phyloP scores from a whole-genome alignment of 2,329 filamentous ascomycete genomes.

The Sclerotinia nivalis region DNA sequence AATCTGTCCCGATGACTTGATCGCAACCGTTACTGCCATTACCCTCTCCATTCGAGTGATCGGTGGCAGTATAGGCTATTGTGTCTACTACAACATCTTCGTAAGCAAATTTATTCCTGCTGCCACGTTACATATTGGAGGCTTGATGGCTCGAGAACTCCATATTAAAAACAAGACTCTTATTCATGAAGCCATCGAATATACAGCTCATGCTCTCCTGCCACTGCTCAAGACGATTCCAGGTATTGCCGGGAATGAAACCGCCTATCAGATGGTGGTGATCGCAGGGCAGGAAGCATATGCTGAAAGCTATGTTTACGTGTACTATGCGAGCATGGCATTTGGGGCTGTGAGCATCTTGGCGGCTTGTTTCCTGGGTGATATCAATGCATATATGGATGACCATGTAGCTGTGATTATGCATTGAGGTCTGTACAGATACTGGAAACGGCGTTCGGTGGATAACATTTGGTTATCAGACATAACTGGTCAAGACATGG shows the following conservation, averaged over 20 bases:
- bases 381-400: constrained; percentile 53
- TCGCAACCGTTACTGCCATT: constrained; percentile 67
- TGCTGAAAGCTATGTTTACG: constrained; percentile 23
- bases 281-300: constrained; percentile 48
- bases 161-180: constrained; percentile 47
- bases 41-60: constrained; percentile 70
- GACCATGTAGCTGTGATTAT: constrained; percentile 26
- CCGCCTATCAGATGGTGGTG: constrained; percentile 52
- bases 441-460: not conserved
- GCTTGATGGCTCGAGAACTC: constrained; percentile 39
- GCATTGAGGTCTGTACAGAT: not conserved
- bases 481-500: not conserved
- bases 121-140: constrained; percentile 29
- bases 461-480: not conserved
- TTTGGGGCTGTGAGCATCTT: constrained; percentile 58
- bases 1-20: constrained; percentile 68
- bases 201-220: constrained; percentile 33
- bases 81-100: constrained; percentile 57
- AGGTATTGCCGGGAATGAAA: constrained; percentile 50
- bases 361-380: constrained; percentile 57
- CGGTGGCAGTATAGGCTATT: constrained; percentile 65
- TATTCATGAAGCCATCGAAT: constrained; percentile 50
- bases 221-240: constrained; percentile 44
- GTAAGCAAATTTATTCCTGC: constrained; percentile 44
- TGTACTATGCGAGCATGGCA: constrained; percentile 52